A percentile compares a stretch with the other conserved stretches of the same genome.
phyloP scores from a whole-genome alignment of 2,329 filamentous ascomycete genomes.

The Penicillium olsonii region DNA sequence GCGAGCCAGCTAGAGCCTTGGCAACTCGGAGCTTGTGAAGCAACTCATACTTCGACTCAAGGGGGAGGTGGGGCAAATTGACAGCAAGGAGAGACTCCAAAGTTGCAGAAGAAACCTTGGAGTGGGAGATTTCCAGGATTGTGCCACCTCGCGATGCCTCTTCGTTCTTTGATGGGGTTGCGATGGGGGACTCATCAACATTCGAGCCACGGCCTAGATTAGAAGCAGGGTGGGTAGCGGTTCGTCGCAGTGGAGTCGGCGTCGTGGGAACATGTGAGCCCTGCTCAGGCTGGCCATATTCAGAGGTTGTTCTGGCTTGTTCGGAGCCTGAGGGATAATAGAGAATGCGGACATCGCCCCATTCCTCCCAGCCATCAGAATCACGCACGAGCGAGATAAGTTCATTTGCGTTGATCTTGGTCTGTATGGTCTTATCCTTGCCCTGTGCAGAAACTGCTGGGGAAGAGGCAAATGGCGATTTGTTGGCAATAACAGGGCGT shows the following conservation, averaged over 20 bases:
- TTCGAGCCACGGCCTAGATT: slow-evolving; percentile 48
- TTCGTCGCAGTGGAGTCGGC: slow-evolving; percentile 74
- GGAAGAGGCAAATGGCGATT: slow-evolving; percentile 53
- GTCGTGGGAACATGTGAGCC: slow-evolving; percentile 61
- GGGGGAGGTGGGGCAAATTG: slow-evolving; percentile 65
- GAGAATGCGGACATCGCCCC: slow-evolving; percentile 75
- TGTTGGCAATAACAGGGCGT: slow-evolving; percentile 63
- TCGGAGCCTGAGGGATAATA: slow-evolving; percentile 64
- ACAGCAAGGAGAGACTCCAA: slow-evolving; percentile 41
- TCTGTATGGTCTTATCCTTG: slow-evolving; percentile 67
- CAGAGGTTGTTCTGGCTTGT: slow-evolving; percentile 34
- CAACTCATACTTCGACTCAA: slow-evolving; percentile 76
- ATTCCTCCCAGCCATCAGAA: slow-evolving; percentile 65
- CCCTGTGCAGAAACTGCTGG: slow-evolving; percentile 65
- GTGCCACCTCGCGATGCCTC: slow-evolving; percentile 48
- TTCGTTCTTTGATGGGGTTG: slow-evolving; percentile 44
- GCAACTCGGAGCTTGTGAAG: slow-evolving; percentile 80
- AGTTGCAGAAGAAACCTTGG: slow-evolving; percentile 44
- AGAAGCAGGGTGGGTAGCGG: slow-evolving; percentile 61
- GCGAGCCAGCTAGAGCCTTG: slow-evolving; percentile 71
- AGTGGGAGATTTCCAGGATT: slow-evolving; percentile 64
- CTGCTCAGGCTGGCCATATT: slow-evolving; percentile 30
- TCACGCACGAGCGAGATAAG: slow-evolving; percentile 72
- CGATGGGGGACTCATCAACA: slow-evolving; percentile 54
- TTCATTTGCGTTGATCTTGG: slow-evolving; percentile 75